Conservation (phyloP, 768 basidiomycete species). For the Boletus rubropictus region DNA sequence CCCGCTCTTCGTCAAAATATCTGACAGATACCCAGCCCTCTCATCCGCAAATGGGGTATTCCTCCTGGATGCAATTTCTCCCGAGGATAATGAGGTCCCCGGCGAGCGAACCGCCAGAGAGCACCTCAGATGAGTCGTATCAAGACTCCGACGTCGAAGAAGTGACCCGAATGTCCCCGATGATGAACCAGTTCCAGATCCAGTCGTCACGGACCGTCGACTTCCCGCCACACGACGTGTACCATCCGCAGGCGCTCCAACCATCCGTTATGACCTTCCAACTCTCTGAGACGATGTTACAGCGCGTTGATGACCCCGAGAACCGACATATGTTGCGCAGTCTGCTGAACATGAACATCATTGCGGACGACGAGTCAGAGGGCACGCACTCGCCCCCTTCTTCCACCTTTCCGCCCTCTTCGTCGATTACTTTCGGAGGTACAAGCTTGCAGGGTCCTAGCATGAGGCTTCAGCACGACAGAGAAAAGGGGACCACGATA, state of each 20-base stretch:
- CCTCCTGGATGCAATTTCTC: slow-evolving; percentile 11
- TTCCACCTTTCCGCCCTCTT: background rate
- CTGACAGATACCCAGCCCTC: slow-evolving; percentile 23
- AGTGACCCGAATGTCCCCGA: slow-evolving; percentile 24
- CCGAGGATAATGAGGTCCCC: slow-evolving; percentile 21
- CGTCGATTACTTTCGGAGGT: slow-evolving; percentile 5
- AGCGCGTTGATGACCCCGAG: slow-evolving; percentile 27
- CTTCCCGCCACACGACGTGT: slow-evolving; percentile 1
- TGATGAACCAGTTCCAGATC: slow-evolving; percentile 30
- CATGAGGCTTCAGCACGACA: slow-evolving; percentile 21
- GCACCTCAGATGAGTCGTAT: slow-evolving; percentile 26
- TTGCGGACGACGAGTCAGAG: slow-evolving; percentile 14
- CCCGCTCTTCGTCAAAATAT: background rate
- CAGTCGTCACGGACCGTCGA: slow-evolving; percentile 12
- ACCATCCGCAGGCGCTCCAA: slow-evolving; percentile 13
- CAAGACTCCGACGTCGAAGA: slow-evolving; percentile 29
- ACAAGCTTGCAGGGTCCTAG: slow-evolving; percentile 17
- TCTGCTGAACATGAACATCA: slow-evolving; percentile 13
- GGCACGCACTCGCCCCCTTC: slow-evolving; percentile 4
- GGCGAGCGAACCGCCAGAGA: slow-evolving; percentile 27
- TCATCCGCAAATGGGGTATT: slow-evolving; percentile 11
- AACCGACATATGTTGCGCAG: slow-evolving; percentile 17
- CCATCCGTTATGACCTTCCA: slow-evolving; percentile 31
- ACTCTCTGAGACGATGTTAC: slow-evolving; percentile 21
- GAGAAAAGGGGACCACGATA: slow-evolving; percentile 1